Conservation (phyloP, 495 filamentous ascomycete species). For the Chaetomium fimeti region DNA sequence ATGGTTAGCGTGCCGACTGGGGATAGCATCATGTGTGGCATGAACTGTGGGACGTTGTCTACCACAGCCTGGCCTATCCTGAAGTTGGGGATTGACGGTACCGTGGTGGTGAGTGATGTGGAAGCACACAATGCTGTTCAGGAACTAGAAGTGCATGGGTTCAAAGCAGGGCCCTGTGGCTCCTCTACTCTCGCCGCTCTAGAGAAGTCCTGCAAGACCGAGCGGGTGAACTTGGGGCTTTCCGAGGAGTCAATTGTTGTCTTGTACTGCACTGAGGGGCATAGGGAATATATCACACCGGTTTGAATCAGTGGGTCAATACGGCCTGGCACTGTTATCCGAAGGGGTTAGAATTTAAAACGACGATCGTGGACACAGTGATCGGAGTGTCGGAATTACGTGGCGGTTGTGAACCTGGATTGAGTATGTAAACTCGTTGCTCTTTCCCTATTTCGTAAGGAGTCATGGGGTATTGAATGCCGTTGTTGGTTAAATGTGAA, state of each 20-base stretch:
- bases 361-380: no score
- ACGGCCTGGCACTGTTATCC: no score
- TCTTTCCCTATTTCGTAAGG: no score
- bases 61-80: slow-evolving; percentile 60
- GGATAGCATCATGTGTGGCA: slow-evolving; percentile 64
- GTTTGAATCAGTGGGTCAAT: no score
- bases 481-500: no score
- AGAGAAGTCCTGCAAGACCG: slow-evolving; percentile 38
- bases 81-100: slow-evolving; percentile 55
- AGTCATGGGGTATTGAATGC: no score
- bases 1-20: slow-evolving; percentile 48
- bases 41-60: slow-evolving; percentile 68
- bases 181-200: slow-evolving; percentile 61
- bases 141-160: slow-evolving; percentile 45
- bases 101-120: slow-evolving; percentile 55
- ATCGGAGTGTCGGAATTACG: no score
- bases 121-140: slow-evolving; percentile 55
- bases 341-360: no score
- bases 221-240: slow-evolving; percentile 37
- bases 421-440: no score
- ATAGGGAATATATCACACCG: slow-evolving; percentile 30
- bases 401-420: no score
- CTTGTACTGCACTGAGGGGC: slow-evolving; percentile 37
- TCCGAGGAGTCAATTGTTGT: slow-evolving; percentile 53
- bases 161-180: slow-evolving; percentile 64